Conservation (phyloP, 352 stramenopile species). For the Globisporangium canariense region DNA sequence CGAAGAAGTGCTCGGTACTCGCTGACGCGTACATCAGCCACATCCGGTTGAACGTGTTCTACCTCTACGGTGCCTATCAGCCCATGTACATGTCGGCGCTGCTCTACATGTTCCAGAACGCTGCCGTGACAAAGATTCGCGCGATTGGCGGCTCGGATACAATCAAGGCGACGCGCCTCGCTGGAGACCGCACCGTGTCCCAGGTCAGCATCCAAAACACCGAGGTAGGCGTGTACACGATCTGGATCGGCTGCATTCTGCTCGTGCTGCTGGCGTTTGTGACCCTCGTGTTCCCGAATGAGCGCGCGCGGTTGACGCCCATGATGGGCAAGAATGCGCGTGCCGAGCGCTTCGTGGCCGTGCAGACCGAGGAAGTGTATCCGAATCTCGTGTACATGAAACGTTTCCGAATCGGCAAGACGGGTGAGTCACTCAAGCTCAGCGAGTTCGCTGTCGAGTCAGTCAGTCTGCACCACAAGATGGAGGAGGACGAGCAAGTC, state of each 20-base stretch:
- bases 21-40: constrained; percentile 38
- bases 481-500: constrained; percentile 70
- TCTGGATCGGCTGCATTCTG: constrained; percentile 23
- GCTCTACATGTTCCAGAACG: constrained; percentile 54
- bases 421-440: constrained; percentile 68
- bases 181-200: constrained; percentile 22
- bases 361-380: constrained; percentile 71
- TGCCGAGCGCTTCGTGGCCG: constrained; percentile 59
- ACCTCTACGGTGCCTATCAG: constrained; percentile 19
- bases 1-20: constrained; percentile 14
- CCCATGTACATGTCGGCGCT: constrained; percentile 43
- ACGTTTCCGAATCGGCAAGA: constrained; percentile 67
- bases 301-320: constrained; percentile 42
- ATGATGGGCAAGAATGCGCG: constrained; percentile 49
- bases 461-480: constrained; percentile 55
- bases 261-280: constrained; percentile 39
- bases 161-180: neutral
- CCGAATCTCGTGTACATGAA: constrained; percentile 81
- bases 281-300: constrained; percentile 47
- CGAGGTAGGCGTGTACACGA: constrained; percentile 42
- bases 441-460: constrained; percentile 66
- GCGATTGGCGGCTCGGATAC: neutral
- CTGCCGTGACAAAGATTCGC: constrained; percentile 27
- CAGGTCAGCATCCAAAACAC: constrained; percentile 61
- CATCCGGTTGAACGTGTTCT: constrained; percentile 26